Conservation (phyloP, 2,329 filamentous ascomycete genomes). For the Colletotrichum sp. region DNA sequence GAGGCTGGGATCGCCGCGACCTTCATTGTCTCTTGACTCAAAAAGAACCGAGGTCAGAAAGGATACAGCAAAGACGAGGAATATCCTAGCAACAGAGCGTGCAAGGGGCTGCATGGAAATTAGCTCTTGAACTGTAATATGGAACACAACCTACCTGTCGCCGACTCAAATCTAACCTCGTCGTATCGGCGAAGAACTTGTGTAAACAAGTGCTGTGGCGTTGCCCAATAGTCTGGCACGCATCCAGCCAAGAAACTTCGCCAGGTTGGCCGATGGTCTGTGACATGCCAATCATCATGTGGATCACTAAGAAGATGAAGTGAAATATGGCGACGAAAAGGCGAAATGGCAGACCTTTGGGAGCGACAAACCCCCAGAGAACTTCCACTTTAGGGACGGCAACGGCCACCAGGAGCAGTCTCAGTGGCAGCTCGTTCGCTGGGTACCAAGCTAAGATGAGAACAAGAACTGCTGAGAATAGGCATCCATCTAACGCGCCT, state of each 20-base stretch:
- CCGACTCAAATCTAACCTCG: background rate
- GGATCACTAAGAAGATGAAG: background rate
- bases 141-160: background rate
- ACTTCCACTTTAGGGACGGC: background rate
- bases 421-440: background rate
- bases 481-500: background rate
- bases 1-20: background rate
- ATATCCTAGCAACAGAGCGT: background rate
- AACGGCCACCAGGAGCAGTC: background rate
- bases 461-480: fast-evolving
- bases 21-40: background rate
- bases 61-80: background rate
- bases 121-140: background rate
- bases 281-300: background rate
- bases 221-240: background rate
- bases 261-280: background rate
- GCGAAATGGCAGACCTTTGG: background rate
- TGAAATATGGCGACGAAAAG: background rate
- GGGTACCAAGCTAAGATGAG: background rate
- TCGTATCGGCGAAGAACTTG: fast-evolving
- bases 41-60: background rate
- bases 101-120: background rate
- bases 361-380: background rate
- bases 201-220: background rate
- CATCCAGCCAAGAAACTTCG: background rate